phyloP scores from a whole-genome alignment of 2,329 filamentous ascomycete species.

The Trichoderma sp. region DNA sequence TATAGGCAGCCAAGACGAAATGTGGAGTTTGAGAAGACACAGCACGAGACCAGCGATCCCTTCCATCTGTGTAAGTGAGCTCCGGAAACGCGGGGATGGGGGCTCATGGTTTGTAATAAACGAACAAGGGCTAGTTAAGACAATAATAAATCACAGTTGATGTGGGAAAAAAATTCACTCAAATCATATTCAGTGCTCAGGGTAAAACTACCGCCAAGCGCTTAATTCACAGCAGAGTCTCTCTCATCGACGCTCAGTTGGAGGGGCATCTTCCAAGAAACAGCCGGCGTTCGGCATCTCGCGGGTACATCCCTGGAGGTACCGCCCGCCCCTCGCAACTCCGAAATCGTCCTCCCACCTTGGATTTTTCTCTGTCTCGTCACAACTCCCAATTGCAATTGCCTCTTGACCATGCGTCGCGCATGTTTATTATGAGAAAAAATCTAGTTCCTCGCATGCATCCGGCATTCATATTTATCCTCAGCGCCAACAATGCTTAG shows the following conservation, averaged over 20 bases:
- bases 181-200: neutral
- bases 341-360: conserved; percentile 23
- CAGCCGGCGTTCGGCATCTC: conserved; percentile 24
- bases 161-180: neutral
- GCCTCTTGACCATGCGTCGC: neutral
- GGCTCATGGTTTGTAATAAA: neutral
- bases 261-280: neutral
- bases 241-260: neutral
- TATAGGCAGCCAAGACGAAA: neutral
- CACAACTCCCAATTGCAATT: neutral
- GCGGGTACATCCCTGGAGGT: conserved; percentile 27
- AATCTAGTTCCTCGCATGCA: neutral
- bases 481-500: conserved; percentile 36
- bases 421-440: neutral
- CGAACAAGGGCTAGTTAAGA: neutral
- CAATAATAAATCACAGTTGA: neutral
- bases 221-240: neutral
- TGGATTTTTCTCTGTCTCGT: conserved; percentile 20
- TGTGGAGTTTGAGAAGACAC: neutral
- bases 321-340: conserved; percentile 15
- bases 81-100: neutral
- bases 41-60: conserved; percentile 17
- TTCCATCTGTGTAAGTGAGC: conserved; percentile 5
- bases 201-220: neutral
- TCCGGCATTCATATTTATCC: neutral